Conservation (phyloP, 129 eudicot genomes). For the Helianthus annuus region DNA sequence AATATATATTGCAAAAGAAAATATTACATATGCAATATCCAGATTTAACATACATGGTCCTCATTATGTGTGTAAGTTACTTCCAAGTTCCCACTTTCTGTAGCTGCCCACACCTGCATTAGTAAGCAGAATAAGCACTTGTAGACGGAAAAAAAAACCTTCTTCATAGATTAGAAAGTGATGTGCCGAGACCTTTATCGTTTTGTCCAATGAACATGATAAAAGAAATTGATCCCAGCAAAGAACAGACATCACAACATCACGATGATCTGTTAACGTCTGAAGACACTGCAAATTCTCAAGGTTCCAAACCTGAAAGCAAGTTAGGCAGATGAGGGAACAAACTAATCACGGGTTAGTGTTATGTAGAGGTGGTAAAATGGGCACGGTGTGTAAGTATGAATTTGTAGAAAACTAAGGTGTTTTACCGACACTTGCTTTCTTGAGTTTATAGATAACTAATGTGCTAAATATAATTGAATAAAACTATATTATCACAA, state of each 20-base stretch:
- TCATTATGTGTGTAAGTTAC: conserved; percentile 80
- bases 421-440: background rate
- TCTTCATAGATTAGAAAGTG: background rate
- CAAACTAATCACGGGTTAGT: background rate
- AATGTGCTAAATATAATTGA: background rate
- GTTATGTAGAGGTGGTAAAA: background rate
- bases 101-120: conserved; percentile 87
- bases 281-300: conserved; percentile 89
- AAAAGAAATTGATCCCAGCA: conserved; percentile 97
- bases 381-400: no score
- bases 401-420: no score
- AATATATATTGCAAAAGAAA: no score
- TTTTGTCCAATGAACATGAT: conserved; percentile 85
- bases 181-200: conserved; percentile 64
- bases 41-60: conserved; percentile 60
- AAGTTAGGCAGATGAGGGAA: conserved; percentile 1
- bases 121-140: conserved; percentile 14
- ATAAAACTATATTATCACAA: background rate
- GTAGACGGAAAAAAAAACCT: background rate
- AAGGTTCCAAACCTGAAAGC: conserved; percentile 89
- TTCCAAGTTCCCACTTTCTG: conserved; percentile 81
- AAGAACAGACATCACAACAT: conserved; percentile 97
- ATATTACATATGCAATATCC: background rate
- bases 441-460: background rate
- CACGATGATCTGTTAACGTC: conserved; percentile 69